Conservation (phyloP, 257 asterid species). For the Schizonepeta tenuifolia region DNA sequence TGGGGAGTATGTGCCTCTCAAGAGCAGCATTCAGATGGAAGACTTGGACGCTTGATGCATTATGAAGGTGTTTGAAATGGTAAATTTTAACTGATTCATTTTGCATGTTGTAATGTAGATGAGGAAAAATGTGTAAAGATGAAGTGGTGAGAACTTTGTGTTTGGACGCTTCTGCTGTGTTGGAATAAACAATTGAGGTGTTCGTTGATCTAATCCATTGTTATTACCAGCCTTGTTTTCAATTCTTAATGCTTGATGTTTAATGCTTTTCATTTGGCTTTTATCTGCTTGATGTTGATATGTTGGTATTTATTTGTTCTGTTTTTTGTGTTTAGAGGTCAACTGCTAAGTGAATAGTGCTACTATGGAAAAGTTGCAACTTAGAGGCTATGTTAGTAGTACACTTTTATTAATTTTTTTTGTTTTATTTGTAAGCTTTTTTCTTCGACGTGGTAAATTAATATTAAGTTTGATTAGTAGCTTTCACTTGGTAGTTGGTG, state of each 20-base stretch:
- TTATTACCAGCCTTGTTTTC: conserved; percentile 17
- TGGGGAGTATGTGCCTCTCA: conserved; percentile 95
- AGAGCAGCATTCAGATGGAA: conserved; percentile 97
- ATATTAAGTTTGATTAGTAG: not conserved
- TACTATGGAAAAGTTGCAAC: conserved; percentile 12
- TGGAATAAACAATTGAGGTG: conserved; percentile 35
- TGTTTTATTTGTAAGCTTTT: not conserved
- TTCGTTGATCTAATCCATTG: conserved; percentile 23
- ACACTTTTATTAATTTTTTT: not conserved
- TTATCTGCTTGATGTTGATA: conserved; percentile 4
- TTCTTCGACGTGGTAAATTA: conserved; percentile 12
- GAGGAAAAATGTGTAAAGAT: conserved; percentile 30
- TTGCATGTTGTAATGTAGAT: conserved; percentile 29
- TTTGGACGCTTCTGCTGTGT: conserved; percentile 26
- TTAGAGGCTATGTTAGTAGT: conserved; percentile 18
- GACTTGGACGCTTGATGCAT: conserved; percentile 63
- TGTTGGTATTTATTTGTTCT: not conserved
- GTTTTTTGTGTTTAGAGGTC: conserved; percentile 14
- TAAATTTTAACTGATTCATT: conserved; percentile 21
- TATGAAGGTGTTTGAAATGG: conserved; percentile 21
- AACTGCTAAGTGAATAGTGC: not conserved
- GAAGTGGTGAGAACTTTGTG: conserved; percentile 19
- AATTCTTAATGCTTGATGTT: not conserved
- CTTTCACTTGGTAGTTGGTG: not conserved
- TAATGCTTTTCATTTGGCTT: conserved; percentile 3